Evolutionary conservation across 2,329 filamentous ascomycete genomes (phyloP), one percentile per base, ranked within the genome.

Genomic region (Phyllachora maydis): DNA sequence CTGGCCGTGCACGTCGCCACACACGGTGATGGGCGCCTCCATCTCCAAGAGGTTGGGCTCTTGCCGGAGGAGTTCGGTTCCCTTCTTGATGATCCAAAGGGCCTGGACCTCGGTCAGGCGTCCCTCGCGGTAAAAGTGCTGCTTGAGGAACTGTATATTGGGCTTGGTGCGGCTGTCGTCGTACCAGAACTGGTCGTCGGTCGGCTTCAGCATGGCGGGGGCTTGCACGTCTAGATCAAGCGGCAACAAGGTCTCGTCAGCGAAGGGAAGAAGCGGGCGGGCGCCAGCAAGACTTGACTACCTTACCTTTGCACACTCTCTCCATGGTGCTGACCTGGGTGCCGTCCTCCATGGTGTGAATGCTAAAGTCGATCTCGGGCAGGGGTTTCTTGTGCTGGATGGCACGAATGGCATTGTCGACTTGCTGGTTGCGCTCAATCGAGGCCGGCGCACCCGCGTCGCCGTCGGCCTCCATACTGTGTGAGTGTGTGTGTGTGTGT

Each of bases 21-120:
- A 98, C 23, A 98, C 88, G 7, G 88, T 98, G 44, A 98, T 98
- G 30, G 88, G 88, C 19, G 88, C 88, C 49, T 98, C 88, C 88
- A 98, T 98, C 59, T 98, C 88, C 36, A 98, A 63, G 34, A 98
- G 59, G 49, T 95, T 98, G 34, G 88, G 85, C 54, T 98, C 88
- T 31, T 73, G 62, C 42, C 74, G 75, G 40, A 98, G 61, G 23
- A 98, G 54, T 47, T 93, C 77, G 26, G 81, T 82, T 31, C 85
- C 88, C 38, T 74, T 71, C 39, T 69, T 67, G 47, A 98, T 72
- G 40, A 98, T 98, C 71, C 75, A 95, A 49, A 98, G 59, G 28
- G 88, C 88, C 56, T 98, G 88, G 40, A 95, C 85, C 47, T 98
- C 83, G 22, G 85, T 95, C 45, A 98, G 60, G 36, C 88, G 81